These are phyloP conservation scores for Eucalyptus pauciflora DNA, from an alignment of 345 rosid species.

Conservation along the genomic window DNA sequence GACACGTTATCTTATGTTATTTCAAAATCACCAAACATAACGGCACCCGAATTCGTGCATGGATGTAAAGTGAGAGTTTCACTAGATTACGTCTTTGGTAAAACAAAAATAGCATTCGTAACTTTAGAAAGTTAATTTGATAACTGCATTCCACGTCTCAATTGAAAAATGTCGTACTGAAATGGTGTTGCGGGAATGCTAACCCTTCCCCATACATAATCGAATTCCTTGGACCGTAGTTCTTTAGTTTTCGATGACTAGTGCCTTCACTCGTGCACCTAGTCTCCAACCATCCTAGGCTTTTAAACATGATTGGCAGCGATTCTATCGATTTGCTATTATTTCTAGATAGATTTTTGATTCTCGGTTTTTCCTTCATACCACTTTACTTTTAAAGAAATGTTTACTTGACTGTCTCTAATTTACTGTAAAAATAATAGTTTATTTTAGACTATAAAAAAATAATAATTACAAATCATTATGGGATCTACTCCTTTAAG, in stretches of 20 bases:
- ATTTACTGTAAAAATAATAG: too few relatives aligned
- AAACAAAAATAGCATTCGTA: not conserved
- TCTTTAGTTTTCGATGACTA: not conserved
- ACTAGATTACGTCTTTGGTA: not conserved
- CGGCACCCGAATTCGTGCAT: not conserved
- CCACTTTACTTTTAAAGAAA: not conserved
- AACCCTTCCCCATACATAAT: not conserved
- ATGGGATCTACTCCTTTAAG: accelerated
- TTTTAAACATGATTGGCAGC: not conserved
- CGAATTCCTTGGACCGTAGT: not conserved
- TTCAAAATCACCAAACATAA: not conserved
- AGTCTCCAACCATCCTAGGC: not conserved
- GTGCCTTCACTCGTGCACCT: not conserved
- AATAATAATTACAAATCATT: too few relatives aligned
- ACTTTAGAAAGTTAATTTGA: not conserved
- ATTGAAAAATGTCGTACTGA: not conserved
- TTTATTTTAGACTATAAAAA: too few relatives aligned
- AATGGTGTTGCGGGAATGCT: not conserved
- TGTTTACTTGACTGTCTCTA: too few relatives aligned
- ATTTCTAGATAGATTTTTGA: not conserved
- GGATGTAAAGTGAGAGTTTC: not conserved
- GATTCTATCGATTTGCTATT: not conserved
- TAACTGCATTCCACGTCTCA: not conserved
- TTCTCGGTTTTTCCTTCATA: not conserved
- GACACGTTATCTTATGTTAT: not conserved